phyloP scores from a whole-genome alignment of 345 rosid genomes.

The Citrus cavaleriei region DNA sequence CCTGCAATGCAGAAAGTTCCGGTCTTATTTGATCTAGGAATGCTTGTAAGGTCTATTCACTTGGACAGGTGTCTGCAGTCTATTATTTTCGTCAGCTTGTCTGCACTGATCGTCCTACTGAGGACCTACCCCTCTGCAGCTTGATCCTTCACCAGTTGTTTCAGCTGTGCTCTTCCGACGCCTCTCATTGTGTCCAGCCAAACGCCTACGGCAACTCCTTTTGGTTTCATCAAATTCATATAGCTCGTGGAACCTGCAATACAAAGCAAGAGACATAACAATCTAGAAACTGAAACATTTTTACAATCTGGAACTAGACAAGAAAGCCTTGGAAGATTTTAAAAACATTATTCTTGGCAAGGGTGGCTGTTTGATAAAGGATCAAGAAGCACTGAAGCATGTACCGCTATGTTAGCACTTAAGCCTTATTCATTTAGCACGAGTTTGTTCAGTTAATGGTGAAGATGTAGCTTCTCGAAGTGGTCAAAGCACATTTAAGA shows the following conservation, averaged over 20 bases:
- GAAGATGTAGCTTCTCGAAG: background rate
- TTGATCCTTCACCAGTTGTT: conserved; percentile 47
- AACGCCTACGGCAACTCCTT: conserved; percentile 73
- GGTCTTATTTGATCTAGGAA: conserved; percentile 46
- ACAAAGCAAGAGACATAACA: background rate
- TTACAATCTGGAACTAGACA: background rate
- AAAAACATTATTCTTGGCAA: too few species aligned
- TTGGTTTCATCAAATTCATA: conserved; percentile 75
- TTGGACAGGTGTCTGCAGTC: conserved; percentile 27
- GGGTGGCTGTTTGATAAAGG: too few species aligned
- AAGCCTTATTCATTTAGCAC: too few species aligned
- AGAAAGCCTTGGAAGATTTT: background rate
- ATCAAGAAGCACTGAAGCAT: too few species aligned
- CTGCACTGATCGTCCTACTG: conserved; percentile 33
- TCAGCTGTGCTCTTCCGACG: conserved; percentile 66
- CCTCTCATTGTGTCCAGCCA: conserved; percentile 88
- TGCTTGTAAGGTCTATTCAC: conserved; percentile 33
- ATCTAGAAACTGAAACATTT: background rate
- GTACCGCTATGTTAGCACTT: too few species aligned
- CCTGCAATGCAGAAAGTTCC: background rate
- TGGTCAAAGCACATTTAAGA: background rate
- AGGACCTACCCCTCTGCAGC: conserved; percentile 33
- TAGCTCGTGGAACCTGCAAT: conserved; percentile 56
- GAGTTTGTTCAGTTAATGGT: background rate
- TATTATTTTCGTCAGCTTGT: conserved; percentile 35